phyloP scores from a whole-genome alignment of 2,329 filamentous ascomycete genomes.

The Chaetoscypha palmicola region DNA sequence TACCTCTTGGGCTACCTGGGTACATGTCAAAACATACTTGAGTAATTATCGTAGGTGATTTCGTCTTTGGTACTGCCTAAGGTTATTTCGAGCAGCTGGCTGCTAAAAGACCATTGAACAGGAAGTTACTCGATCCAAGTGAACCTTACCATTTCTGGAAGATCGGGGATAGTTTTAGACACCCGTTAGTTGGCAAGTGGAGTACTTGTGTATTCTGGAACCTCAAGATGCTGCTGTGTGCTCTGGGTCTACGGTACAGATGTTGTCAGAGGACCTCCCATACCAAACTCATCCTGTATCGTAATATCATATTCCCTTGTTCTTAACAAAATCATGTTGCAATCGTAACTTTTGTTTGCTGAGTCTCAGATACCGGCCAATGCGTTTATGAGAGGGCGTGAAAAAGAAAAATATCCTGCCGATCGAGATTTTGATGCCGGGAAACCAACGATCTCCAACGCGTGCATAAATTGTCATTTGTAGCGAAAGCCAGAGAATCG shows the following conservation, averaged over 20 bases:
- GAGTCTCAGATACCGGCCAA: background rate
- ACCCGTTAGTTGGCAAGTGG: too few relatives aligned
- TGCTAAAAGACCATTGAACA: too few relatives aligned
- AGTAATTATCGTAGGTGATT: too few relatives aligned
- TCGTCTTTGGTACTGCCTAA: too few relatives aligned
- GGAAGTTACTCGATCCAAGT: too few relatives aligned
- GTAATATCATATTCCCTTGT: slow-evolving; percentile 21
- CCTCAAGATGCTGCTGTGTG: background rate
- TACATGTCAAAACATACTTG: background rate
- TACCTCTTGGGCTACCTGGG: too few relatives aligned
- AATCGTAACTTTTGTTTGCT: slow-evolving; percentile 3
- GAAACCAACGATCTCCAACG: slow-evolving; percentile 10
- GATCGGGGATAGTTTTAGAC: too few relatives aligned
- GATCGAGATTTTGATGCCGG: slow-evolving; percentile 7
- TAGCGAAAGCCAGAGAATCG: slow-evolving; percentile 1
- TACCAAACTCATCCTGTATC: slow-evolving; percentile 10
- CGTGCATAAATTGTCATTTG: background rate
- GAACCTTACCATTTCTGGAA: too few relatives aligned
- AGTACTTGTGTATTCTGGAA: too few relatives aligned
- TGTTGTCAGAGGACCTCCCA: slow-evolving; percentile 1
- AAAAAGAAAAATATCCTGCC: slow-evolving; percentile 13
- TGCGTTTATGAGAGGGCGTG: slow-evolving; percentile 7
- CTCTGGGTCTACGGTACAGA: background rate
- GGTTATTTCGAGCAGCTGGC: too few relatives aligned
- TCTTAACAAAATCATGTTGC: slow-evolving; percentile 14